Conservation (phyloP, 129 eudicot genomes). For the Tanacetum coccineum region DNA sequence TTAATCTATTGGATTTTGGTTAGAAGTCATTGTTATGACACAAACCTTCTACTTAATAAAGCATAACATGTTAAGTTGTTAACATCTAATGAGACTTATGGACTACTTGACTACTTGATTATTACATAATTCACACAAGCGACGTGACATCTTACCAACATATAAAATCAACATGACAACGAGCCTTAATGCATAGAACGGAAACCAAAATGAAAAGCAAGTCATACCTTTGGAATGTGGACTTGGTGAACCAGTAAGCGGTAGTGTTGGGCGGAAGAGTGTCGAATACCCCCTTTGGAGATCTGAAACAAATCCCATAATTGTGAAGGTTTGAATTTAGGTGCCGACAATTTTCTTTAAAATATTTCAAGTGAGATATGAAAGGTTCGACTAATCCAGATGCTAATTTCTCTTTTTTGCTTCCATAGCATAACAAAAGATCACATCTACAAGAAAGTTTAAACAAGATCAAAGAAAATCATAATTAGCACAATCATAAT, state of each 20-base stretch:
- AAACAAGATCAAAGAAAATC: conserved; percentile 18
- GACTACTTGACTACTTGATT: background rate
- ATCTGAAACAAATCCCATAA: too few species aligned
- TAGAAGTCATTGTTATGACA: conserved; percentile 7
- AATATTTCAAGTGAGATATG: conserved; percentile 68
- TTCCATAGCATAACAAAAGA: conserved; percentile 74
- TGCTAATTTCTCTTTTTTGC: conserved; percentile 76
- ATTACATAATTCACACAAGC: background rate
- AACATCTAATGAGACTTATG: too few species aligned
- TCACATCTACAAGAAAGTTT: conserved; percentile 60
- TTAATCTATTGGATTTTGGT: background rate
- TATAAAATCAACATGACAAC: conserved; percentile 2
- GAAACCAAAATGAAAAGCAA: background rate
- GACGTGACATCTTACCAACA: conserved; percentile 17
- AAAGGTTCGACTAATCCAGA: conserved; percentile 96
- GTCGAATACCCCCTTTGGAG: conserved; percentile 93
- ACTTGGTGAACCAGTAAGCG: conserved; percentile 80
- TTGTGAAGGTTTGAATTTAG: too few species aligned
- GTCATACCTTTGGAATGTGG: conserved; percentile 80
- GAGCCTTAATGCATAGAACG: background rate
- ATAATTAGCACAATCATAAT: conserved; percentile 20
- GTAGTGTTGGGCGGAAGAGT: conserved; percentile 61
- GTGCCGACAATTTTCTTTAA: too few species aligned
- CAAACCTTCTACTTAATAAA: conserved; percentile 4
- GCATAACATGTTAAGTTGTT: too few species aligned